Evolutionary conservation across 2,329 filamentous ascomycete species (phyloP).

Genomic region (Arachnomyces sp.): DNA sequence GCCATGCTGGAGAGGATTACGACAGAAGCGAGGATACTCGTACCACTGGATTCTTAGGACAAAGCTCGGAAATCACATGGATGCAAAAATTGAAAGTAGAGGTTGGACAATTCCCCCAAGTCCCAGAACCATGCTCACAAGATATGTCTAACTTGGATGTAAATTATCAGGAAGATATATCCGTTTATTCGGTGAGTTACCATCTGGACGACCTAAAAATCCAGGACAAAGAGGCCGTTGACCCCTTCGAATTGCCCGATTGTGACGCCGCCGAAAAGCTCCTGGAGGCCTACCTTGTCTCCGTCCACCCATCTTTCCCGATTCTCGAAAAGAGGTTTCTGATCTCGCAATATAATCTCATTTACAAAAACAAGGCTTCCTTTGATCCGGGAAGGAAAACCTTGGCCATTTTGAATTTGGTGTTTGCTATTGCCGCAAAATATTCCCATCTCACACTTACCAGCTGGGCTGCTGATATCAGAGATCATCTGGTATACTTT

Average conservation of each 20-base stretch:
- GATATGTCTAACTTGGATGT: too few species aligned
- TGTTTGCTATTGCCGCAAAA: conserved; percentile 34
- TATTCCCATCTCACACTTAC: conserved; percentile 24
- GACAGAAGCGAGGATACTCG: conserved; percentile 14
- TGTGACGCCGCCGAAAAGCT: conserved; percentile 19
- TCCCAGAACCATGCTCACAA: too few species aligned
- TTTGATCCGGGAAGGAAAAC: too few species aligned
- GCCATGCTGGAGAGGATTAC: conserved; percentile 23
- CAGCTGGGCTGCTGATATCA: conserved; percentile 18
- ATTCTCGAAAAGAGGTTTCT: conserved; percentile 20
- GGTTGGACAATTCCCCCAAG: too few species aligned
- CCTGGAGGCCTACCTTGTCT: conserved; percentile 20
- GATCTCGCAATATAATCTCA: conserved; percentile 14
- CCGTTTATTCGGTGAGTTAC: conserved; percentile 8
- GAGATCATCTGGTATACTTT: conserved; percentile 30
- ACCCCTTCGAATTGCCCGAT: conserved; percentile 21
- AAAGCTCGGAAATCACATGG: conserved; percentile 25
- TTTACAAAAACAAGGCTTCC: too few species aligned
- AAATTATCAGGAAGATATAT: not conserved
- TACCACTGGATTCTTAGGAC: conserved; percentile 21
- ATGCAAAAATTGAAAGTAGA: conserved; percentile 11
- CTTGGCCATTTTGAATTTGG: conserved; percentile 28
- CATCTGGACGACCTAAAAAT: conserved; percentile 22
- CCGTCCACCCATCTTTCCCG: conserved; percentile 23
- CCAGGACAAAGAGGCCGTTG: conserved; percentile 19